These are phyloP conservation scores for Hyphodiscus sp. DNA, from an alignment of 2,329 filamentous ascomycete genomes.

Conservation along the genomic window DNA sequence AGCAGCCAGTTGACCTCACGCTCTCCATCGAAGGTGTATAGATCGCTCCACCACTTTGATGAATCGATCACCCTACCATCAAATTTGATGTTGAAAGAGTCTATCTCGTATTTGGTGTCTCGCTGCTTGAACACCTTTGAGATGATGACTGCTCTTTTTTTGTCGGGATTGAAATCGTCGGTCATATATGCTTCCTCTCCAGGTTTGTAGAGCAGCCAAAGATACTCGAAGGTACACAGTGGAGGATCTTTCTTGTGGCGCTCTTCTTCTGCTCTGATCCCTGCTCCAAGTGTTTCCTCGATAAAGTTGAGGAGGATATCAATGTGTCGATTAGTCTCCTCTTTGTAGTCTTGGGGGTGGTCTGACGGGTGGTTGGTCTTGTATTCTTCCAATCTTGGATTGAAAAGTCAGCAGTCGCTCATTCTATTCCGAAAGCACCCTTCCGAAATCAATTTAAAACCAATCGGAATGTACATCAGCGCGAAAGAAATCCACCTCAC, in stretches of 20 bases:
- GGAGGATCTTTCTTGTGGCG: constrained; percentile 23
- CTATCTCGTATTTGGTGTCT: neutral
- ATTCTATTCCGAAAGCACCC: no score
- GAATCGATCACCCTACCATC: neutral
- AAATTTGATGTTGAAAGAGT: neutral
- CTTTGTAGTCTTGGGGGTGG: constrained; percentile 37
- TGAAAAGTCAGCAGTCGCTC: neutral
- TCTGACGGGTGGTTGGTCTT: constrained; percentile 33
- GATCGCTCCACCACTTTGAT: neutral
- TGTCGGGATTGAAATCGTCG: neutral
- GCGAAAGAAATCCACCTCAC: no score
- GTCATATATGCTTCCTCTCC: constrained; percentile 1
- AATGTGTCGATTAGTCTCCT: constrained; percentile 9
- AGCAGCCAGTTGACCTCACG: neutral
- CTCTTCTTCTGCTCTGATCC: constrained; percentile 6
- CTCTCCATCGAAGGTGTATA: neutral
- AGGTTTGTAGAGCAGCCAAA: constrained; percentile 15
- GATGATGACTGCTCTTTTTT: neutral
- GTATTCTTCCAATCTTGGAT: constrained; percentile 6
- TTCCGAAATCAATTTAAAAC: no score
- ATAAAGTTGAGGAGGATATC: constrained; percentile 11
- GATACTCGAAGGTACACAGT: constrained; percentile 8
- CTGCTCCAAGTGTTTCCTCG: constrained; percentile 4
- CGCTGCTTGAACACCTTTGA: neutral
- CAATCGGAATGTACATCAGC: no score